phyloP scores from a whole-genome alignment of 176 grass and related monocot genomes.

The Triticum urartu region DNA sequence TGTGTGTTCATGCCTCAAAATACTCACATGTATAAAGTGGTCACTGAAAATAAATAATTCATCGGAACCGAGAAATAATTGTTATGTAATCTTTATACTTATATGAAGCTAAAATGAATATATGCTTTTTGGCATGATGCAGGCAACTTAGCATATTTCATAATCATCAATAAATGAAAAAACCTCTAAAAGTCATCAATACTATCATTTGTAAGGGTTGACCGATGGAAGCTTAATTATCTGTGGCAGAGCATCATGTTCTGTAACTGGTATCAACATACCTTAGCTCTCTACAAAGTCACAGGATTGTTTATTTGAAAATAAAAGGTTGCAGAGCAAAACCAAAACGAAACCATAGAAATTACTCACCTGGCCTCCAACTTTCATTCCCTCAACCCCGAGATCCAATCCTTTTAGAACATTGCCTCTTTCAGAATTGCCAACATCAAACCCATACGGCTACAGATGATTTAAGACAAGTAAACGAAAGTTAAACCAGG shows the following conservation, averaged over 20 bases:
- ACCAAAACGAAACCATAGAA: neutral
- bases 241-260: neutral
- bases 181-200: neutral
- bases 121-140: neutral
- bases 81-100: neutral
- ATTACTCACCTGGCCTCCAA: slow-evolving; percentile 78
- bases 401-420: slow-evolving; percentile 95
- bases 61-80: neutral
- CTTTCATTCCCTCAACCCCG: slow-evolving; percentile 97
- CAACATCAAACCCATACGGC: slow-evolving; percentile 95
- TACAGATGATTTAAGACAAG: slow-evolving; percentile 44
- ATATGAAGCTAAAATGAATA: neutral
- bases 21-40: neutral
- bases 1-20: neutral
- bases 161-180: neutral
- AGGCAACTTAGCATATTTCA: neutral
- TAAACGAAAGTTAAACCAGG: neutral
- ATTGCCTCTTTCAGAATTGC: slow-evolving; percentile 86
- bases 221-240: slow-evolving; percentile 18
- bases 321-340: neutral
- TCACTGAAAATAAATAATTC: neutral
- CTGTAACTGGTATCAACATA: neutral
- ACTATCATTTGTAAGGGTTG: neutral
- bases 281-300: neutral
- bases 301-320: neutral